phyloP scores from a whole-genome alignment of 2,329 filamentous ascomycete species.

The Cordyceps farinosa region DNA sequence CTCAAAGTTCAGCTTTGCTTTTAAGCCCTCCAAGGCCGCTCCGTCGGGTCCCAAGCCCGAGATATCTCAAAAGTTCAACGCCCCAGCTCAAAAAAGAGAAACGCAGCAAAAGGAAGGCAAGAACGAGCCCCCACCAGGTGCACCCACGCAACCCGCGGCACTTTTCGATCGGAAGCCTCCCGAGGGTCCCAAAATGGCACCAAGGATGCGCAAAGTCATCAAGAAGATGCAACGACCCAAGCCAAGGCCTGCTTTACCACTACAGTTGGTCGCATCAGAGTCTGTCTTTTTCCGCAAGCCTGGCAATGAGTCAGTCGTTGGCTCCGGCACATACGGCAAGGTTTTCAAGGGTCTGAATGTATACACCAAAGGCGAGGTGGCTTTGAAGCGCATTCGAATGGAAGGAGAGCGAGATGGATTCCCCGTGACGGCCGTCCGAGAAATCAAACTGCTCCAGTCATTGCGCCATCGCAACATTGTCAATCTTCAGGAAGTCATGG shows the following conservation, averaged over 20 bases:
- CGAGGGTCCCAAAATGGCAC: slow-evolving; percentile 34
- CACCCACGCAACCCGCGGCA: slow-evolving; percentile 54
- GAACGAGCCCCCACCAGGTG: slow-evolving; percentile 47
- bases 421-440: slow-evolving; percentile 83
- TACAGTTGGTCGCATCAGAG: slow-evolving; percentile 72
- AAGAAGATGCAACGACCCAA: slow-evolving; percentile 69
- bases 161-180: slow-evolving; percentile 34
- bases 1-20: slow-evolving; percentile 86
- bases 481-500: slow-evolving; percentile 87
- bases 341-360: slow-evolving; percentile 92
- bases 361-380: slow-evolving; percentile 80
- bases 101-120: slow-evolving; percentile 28
- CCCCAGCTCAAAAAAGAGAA: slow-evolving; percentile 49
- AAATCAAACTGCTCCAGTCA: slow-evolving; percentile 89
- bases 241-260: slow-evolving; percentile 63
- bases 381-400: slow-evolving; percentile 89
- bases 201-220: slow-evolving; percentile 61
- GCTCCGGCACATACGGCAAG: slow-evolving; percentile 92
- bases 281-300: slow-evolving; percentile 94
- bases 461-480: slow-evolving; percentile 80
- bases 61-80: slow-evolving; percentile 67
- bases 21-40: slow-evolving; percentile 66
- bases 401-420: slow-evolving; percentile 89
- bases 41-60: slow-evolving; percentile 59
- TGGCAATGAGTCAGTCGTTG: slow-evolving; percentile 95